Conservation (phyloP, 805 yeast genomes). For the Sungouiella thailandica region DNA sequence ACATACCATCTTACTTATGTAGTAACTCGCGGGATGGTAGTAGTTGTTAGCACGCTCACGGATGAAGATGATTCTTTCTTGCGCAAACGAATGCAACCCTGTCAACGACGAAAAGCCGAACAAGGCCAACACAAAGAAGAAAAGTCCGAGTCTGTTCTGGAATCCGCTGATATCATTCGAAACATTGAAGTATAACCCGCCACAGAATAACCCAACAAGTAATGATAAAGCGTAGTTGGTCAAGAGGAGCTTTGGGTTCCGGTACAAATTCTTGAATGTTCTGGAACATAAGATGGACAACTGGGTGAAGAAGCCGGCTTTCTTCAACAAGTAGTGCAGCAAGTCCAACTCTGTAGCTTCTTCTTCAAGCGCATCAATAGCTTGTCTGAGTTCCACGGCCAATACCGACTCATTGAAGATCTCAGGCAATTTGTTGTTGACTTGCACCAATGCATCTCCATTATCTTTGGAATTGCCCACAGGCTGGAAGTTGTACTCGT, state of each 20-base stretch:
- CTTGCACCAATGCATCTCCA: slow-evolving; percentile 17
- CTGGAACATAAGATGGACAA: slow-evolving; percentile 72
- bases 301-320: slow-evolving; percentile 63
- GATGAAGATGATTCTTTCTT: slow-evolving; percentile 83
- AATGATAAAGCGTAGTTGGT: slow-evolving; percentile 80
- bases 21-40: slow-evolving; percentile 83
- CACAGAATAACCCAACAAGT: slow-evolving; percentile 77
- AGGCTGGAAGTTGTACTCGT: slow-evolving; percentile 46
- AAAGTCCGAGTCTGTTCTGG: slow-evolving; percentile 90
- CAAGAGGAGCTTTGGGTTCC: slow-evolving; percentile 84
- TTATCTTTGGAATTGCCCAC: slow-evolving; percentile 13
- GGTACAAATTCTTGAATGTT: slow-evolving; percentile 85
- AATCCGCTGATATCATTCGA: slow-evolving; percentile 91
- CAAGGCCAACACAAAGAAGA: slow-evolving; percentile 83
- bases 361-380: slow-evolving; percentile 25
- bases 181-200: slow-evolving; percentile 77
- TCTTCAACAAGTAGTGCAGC: slow-evolving; percentile 30
- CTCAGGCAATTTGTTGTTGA: slow-evolving; percentile 25
- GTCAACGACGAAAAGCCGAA: slow-evolving; percentile 94
- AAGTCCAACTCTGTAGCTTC: slow-evolving; percentile 24
- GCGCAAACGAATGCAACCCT: slow-evolving; percentile 82
- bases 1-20: slow-evolving; percentile 77
- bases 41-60: slow-evolving; percentile 94
- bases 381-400: slow-evolving; percentile 36
- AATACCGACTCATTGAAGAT: slow-evolving; percentile 35